phyloP scores from a whole-genome alignment of 1,139 yeast species.

The Pichia sp. region DNA sequence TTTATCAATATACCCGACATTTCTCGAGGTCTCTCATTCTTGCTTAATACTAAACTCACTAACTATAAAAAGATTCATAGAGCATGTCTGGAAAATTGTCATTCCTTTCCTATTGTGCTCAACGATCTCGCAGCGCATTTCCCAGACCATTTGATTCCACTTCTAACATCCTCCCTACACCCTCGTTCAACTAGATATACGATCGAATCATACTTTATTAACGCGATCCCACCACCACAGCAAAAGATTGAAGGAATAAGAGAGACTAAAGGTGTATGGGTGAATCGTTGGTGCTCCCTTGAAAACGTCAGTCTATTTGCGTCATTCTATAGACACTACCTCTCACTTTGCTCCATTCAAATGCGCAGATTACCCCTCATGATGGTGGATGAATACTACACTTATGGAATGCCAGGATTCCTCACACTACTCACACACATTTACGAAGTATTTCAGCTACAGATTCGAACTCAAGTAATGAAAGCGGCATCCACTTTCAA shows the following conservation, averaged over 20 bases:
- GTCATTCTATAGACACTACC: slow-evolving; percentile 69
- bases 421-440: slow-evolving; percentile 30
- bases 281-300: slow-evolving; percentile 51
- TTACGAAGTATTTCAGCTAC: slow-evolving; percentile 28
- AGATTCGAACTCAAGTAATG: slow-evolving; percentile 9
- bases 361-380: slow-evolving; percentile 13
- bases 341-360: slow-evolving; percentile 18
- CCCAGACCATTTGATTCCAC: slow-evolving; percentile 34
- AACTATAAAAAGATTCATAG: slow-evolving; percentile 27
- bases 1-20: slow-evolving; percentile 57
- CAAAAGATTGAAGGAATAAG: slow-evolving; percentile 50
- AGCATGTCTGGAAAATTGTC: slow-evolving; percentile 11
- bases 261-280: slow-evolving; percentile 67
- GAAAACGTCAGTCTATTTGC: slow-evolving; percentile 49
- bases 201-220: slow-evolving; percentile 24
- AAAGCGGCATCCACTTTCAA: slow-evolving; percentile 1
- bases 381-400: slow-evolving; percentile 13
- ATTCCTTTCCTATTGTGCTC: slow-evolving; percentile 11
- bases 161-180: slow-evolving; percentile 31
- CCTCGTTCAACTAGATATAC: slow-evolving; percentile 21
- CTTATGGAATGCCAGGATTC: slow-evolving; percentile 30
- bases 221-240: slow-evolving; percentile 36
- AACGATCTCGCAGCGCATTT: slow-evolving; percentile 23
- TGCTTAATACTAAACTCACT: slow-evolving; percentile 45
- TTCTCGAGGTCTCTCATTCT: slow-evolving; percentile 52